phyloP scores from a whole-genome alignment of 163 green algal genomes.

The Chlorella variabilis region DNA sequence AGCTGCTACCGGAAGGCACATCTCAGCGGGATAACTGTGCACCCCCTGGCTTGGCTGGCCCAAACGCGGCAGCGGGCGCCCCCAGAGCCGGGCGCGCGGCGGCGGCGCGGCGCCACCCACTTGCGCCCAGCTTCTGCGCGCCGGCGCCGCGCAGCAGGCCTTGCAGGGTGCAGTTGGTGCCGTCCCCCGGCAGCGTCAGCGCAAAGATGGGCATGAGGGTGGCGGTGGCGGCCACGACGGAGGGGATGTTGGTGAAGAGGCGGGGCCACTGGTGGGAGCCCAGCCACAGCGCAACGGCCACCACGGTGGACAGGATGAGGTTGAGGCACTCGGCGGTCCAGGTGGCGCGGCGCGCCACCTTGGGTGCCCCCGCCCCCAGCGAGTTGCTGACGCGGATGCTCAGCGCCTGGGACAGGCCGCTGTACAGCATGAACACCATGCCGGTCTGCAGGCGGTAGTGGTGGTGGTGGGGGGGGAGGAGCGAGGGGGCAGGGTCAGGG shows the following conservation, averaged over 20 bases:
- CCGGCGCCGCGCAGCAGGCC: constrained; percentile 34
- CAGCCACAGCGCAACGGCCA: neutral
- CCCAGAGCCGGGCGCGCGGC: too few relatives aligned
- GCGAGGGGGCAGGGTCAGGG: too few relatives aligned
- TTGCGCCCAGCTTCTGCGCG: constrained; percentile 18
- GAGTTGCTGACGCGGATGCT: constrained; percentile 16
- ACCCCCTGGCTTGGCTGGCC: too few relatives aligned
- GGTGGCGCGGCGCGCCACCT: constrained; percentile 10
- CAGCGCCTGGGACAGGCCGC: constrained; percentile 3
- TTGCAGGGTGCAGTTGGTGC: constrained; percentile 33
- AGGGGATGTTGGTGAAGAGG: constrained; percentile 34
- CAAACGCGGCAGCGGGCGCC: too few relatives aligned
- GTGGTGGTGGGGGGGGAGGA: neutral
- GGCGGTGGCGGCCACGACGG: constrained; percentile 13
- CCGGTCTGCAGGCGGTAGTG: too few relatives aligned
- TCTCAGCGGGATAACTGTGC: too few relatives aligned
- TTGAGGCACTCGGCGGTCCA: constrained; percentile 14
- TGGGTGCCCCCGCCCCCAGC: neutral
- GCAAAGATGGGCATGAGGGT: constrained; percentile 38
- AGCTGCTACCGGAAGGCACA: too few relatives aligned
- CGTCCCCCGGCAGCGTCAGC: constrained; percentile 35
- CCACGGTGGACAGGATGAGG: neutral
- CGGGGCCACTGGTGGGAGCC: constrained; percentile 2
- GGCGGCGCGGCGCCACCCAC: too few relatives aligned
- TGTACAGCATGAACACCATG: constrained; percentile 31